These are phyloP conservation scores for Lachnellula suecica DNA, from an alignment of 2,329 filamentous ascomycete species.

Conservation along the genomic window DNA sequence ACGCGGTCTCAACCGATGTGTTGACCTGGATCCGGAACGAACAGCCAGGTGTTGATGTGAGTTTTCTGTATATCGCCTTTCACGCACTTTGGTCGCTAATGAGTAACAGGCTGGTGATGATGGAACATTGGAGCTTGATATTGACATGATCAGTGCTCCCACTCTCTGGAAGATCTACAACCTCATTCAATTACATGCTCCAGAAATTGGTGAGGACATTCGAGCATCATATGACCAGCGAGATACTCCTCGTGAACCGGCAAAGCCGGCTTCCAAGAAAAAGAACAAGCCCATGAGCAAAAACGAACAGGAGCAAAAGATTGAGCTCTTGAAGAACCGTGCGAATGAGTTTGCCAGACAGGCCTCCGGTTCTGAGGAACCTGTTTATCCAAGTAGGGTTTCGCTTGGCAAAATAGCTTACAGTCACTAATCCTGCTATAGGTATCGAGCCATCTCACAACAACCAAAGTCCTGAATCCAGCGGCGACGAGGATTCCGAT, in stretches of 20 bases:
- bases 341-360: constrained; percentile 44
- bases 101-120: constrained; percentile 40
- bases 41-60: constrained; percentile 66
- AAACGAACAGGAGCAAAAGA: constrained; percentile 66
- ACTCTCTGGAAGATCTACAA: constrained; percentile 55
- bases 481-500: constrained; percentile 52
- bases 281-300: constrained; percentile 77
- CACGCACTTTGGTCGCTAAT: constrained; percentile 24
- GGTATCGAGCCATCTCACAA: constrained; percentile 34
- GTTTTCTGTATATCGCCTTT: constrained; percentile 13
- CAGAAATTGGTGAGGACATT: constrained; percentile 41
- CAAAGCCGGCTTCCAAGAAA: constrained; percentile 43
- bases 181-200: constrained; percentile 49
- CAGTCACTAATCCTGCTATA: constrained; percentile 17
- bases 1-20: constrained; percentile 73
- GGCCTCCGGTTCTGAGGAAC: constrained; percentile 38
- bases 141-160: constrained; percentile 55
- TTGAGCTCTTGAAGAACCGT: constrained; percentile 61
- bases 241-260: constrained; percentile 29
- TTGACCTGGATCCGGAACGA: constrained; percentile 90
- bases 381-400: constrained; percentile 33
- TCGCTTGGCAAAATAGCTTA: neutral
- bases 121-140: constrained; percentile 59
- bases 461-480: constrained; percentile 43
- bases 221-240: constrained; percentile 24